These are phyloP conservation scores for Trichocladium uniseriatum DNA, from an alignment of 495 filamentous ascomycete genomes.

Conservation along the genomic window DNA sequence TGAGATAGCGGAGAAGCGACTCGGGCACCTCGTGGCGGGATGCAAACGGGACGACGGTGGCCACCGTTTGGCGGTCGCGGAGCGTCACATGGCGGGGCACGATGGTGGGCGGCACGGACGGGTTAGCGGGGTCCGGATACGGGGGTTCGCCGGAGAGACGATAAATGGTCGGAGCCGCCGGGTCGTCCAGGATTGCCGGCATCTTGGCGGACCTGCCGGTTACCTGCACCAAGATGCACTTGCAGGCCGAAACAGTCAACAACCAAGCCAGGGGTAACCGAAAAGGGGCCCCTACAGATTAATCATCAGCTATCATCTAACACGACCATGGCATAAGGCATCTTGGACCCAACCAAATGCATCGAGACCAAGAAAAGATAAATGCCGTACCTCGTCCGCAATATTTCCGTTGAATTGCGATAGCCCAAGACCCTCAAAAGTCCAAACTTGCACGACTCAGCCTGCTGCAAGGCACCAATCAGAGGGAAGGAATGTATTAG, in stretches of 20 bases:
- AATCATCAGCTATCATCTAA: background rate
- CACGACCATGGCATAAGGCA: background rate
- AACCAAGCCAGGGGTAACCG: background rate
- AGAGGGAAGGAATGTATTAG: no score
- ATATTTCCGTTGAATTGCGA: no score
- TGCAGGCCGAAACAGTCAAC: background rate
- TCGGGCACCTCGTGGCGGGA: constrained; percentile 63
- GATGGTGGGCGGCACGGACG: constrained; percentile 59
- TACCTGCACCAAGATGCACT: background rate
- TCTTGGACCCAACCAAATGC: background rate
- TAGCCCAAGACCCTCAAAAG: background rate
- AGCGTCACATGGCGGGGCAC: constrained; percentile 77
- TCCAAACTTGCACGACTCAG: no score
- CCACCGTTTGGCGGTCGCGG: constrained; percentile 79
- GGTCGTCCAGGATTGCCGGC: constrained; percentile 84
- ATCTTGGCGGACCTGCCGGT: constrained; percentile 39
- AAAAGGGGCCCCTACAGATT: background rate
- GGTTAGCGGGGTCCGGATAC: constrained; percentile 51
- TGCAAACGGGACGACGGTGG: constrained; percentile 81
- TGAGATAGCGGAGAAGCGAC: constrained; percentile 69
- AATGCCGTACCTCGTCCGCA: constrained; percentile 9
- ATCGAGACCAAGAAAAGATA: background rate
- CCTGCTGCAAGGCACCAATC: no score
- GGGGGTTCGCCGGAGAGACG: constrained; percentile 54
- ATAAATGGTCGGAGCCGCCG: constrained; percentile 50